Conservation (phyloP, 371 early-diverging fungal species). For the Dichotomocladium elegans region DNA sequence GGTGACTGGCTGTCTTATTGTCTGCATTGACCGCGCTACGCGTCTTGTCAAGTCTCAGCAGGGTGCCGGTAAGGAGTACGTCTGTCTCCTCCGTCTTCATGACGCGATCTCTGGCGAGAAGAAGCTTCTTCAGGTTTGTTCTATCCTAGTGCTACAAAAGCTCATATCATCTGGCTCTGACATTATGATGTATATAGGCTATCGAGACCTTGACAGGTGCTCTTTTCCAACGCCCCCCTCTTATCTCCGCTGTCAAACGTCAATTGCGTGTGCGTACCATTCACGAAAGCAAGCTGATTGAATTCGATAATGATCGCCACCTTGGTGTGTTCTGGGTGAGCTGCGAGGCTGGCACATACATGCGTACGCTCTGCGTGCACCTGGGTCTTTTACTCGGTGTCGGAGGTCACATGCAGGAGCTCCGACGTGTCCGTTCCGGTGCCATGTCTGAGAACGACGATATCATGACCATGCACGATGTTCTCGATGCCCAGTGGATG, state of each 20-base stretch:
- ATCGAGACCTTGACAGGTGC: slow-evolving; percentile 97
- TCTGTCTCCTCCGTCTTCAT: slow-evolving; percentile 95
- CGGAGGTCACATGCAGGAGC: slow-evolving; percentile 99
- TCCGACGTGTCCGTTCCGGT: slow-evolving; percentile 98
- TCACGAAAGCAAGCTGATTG: slow-evolving; percentile 93
- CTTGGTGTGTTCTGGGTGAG: slow-evolving; percentile 97
- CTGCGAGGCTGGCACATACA: slow-evolving; percentile 99
- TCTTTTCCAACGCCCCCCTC: slow-evolving; percentile 99
- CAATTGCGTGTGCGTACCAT: slow-evolving; percentile 99
- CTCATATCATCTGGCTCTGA: too few relatives aligned
- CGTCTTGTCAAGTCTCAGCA: slow-evolving; percentile 99
- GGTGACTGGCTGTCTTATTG: slow-evolving; percentile 99
- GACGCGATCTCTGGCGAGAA: slow-evolving; percentile 87
- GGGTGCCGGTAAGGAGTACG: slow-evolving; percentile 99
- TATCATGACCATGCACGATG: slow-evolving; percentile 99
- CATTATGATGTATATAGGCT: slow-evolving; percentile 44
- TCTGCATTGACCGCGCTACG: slow-evolving; percentile 99
- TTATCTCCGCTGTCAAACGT: slow-evolving; percentile 99
- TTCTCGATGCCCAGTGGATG: slow-evolving; percentile 98
- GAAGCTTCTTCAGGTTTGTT: slow-evolving; percentile 77
- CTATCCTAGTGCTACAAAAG: too few relatives aligned
- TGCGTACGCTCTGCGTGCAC: slow-evolving; percentile 99
- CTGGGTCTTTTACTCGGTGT: slow-evolving; percentile 96
- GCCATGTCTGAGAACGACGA: slow-evolving; percentile 90
- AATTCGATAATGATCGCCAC: slow-evolving; percentile 95